Evolutionary conservation across 2,329 filamentous ascomycete genomes (phyloP).

Genomic region (Colletotrichum tofieldiae): DNA sequence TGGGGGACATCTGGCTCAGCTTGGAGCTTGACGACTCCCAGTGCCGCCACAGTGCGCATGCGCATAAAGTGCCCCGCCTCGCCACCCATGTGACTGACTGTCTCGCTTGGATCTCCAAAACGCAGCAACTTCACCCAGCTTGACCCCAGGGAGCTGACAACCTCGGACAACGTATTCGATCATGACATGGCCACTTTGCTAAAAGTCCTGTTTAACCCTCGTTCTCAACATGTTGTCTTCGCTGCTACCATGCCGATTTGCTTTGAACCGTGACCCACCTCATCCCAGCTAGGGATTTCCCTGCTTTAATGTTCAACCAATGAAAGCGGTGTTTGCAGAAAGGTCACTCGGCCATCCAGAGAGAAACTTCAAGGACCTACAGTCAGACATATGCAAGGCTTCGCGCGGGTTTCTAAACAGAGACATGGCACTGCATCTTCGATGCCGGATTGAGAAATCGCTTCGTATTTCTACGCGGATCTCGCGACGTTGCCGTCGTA

Average conservation of each 20-base stretch:
- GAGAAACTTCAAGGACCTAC: not conserved
- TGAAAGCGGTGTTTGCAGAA: not conserved
- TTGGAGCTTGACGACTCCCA: constrained; percentile 10
- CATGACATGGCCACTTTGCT: not conserved
- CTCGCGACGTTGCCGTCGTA: too few species aligned
- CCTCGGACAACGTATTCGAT: not conserved
- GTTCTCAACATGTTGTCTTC: not conserved
- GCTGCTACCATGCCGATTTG: not conserved
- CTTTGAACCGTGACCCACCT: not conserved
- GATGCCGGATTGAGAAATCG: too few species aligned
- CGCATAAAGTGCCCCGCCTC: constrained; percentile 21
- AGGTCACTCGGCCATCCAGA: not conserved
- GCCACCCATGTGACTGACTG: constrained; percentile 37
- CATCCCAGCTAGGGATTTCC: not conserved
- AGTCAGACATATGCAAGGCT: not conserved
- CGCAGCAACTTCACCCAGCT: not conserved
- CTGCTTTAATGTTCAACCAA: not conserved
- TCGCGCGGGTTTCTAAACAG: not conserved
- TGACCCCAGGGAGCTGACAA: not conserved
- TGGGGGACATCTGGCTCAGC: constrained; percentile 15
- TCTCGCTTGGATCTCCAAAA: not conserved
- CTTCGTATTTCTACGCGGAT: too few species aligned
- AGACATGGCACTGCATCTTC: too few species aligned
- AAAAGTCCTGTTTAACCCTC: not conserved
- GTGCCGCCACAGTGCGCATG: constrained; percentile 20